Evolutionary conservation across 805 yeast genomes (phyloP), one percentile per base, ranked within the genome.

Genomic region (Candida hungchunana): DNA sequence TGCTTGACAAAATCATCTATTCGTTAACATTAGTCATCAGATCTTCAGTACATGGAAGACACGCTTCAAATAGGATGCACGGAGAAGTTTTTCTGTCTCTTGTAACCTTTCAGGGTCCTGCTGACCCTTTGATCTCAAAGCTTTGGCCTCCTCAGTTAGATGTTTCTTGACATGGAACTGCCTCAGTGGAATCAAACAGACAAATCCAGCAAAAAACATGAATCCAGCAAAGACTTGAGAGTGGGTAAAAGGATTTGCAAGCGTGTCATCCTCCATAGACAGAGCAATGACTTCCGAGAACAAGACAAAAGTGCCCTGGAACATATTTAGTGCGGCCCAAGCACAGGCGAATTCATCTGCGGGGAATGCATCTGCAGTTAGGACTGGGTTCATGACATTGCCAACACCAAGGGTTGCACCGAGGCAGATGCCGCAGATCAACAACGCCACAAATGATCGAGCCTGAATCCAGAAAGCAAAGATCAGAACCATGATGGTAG

Each of bases 211-310:
- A 11, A 70, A 50, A 43, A 66, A 71, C 33, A 72, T 56, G 7
- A 66, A 48, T 1, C 82, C 86, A 2, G 76, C 67, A 55, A 76
- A 77, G 1, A 77, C 66, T 48, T 79, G 85, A 0, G 81, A 64
- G 45, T 77, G 66, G n/a, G 70, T 48, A 46, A 68, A 79, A 2
- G 84, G 84, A 8, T 44, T 43, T 8, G 42, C 32, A 6, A 49
- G 23, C 0, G 34, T 17, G 12, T 47, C 28, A 10, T 50, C 59
- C 32, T 59, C 63, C 29, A 76, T 48, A 0, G 73, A 63, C 32
- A 77, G 67, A 0, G 77, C 82, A 31, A 77, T 67, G 4, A 74
- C 71, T 53, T 77, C 83, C 5, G 73, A 63, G 9, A 69, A 67
- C 19, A 76, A 51, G 8, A 67, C 54, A 18, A 58, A 41, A 4